Percentiles rank a stretch among this genome's conserved stretches.
phyloP scores from a whole-genome alignment of 495 filamentous ascomycete species.

The Lepraria neglecta region DNA sequence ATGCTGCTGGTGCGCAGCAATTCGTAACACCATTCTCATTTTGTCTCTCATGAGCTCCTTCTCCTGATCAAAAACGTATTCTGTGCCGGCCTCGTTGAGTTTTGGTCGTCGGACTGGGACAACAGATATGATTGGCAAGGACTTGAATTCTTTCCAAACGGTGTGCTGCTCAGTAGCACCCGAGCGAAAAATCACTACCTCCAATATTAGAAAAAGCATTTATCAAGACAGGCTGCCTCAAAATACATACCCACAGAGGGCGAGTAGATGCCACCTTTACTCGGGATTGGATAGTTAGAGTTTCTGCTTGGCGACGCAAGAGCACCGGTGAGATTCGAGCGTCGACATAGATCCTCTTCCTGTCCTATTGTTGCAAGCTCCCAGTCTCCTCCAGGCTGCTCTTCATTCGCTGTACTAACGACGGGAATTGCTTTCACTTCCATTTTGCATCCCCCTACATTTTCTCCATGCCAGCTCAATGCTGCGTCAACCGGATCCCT shows the following conservation, averaged over 20 bases:
- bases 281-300: slow-evolving; percentile 60
- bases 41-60: slow-evolving; percentile 60
- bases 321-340: slow-evolving; percentile 59
- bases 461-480: slow-evolving; percentile 43
- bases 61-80: slow-evolving; percentile 60
- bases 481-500: slow-evolving; percentile 63
- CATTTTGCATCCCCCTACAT: slow-evolving; percentile 1
- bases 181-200: slow-evolving; percentile 43
- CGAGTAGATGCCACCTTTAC: slow-evolving; percentile 57
- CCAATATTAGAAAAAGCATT: background rate
- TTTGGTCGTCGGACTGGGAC: slow-evolving; percentile 61
- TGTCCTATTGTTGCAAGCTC: slow-evolving; percentile 59
- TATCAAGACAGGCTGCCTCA: background rate
- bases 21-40: slow-evolving; percentile 57
- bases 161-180: slow-evolving; percentile 40
- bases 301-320: slow-evolving; percentile 47
- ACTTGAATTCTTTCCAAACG: slow-evolving; percentile 34
- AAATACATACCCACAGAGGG: slow-evolving; percentile 48
- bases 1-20: slow-evolving; percentile 53
- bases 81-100: slow-evolving; percentile 50
- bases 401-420: slow-evolving; percentile 65
- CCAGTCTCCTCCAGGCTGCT: slow-evolving; percentile 64
- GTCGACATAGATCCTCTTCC: slow-evolving; percentile 59
- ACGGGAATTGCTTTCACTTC: slow-evolving; percentile 44
- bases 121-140: slow-evolving; percentile 57